Evolutionary conservation across 352 stramenopile genomes (phyloP).

Genomic region (Nothophytophthora sp.): DNA sequence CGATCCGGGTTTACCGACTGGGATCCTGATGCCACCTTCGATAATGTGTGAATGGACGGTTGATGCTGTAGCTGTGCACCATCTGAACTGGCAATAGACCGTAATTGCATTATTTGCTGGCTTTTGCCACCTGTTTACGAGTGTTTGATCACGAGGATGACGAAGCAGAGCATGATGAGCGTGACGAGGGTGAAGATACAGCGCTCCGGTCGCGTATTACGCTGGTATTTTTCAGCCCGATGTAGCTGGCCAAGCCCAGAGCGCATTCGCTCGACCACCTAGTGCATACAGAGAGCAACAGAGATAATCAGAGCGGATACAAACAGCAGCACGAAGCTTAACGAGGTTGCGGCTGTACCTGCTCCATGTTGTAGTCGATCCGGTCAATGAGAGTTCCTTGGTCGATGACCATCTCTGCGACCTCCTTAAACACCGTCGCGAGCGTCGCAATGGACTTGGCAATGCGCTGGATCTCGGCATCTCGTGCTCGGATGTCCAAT

Average conservation of each 20-base stretch:
- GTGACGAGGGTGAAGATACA: conserved; percentile 72
- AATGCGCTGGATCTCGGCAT: conserved; percentile 80
- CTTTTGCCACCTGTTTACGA: no score
- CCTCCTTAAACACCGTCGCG: conserved; percentile 77
- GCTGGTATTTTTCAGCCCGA: conserved; percentile 60
- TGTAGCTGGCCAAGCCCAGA: conserved; percentile 63
- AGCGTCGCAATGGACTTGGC: conserved; percentile 66
- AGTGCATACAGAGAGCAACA: background rate
- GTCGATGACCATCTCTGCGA: conserved; percentile 83
- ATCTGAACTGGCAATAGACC: no score
- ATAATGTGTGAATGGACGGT: no score
- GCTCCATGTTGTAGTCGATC: conserved; percentile 90
- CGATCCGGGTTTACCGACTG: conserved; percentile 17
- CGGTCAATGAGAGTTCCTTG: conserved; percentile 82
- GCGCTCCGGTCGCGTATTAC: conserved; percentile 64
- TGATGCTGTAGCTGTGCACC: no score
- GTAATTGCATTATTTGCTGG: no score
- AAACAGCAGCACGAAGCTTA: background rate
- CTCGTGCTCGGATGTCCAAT: conserved; percentile 58
- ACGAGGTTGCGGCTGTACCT: conserved; percentile 56
- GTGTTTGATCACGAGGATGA: conserved; percentile 71
- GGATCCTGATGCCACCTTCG: conserved; percentile 38
- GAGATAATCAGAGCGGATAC: background rate
- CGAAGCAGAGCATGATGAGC: conserved; percentile 67
- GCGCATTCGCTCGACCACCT: conserved; percentile 65